Evolutionary conservation across 768 basidiomycete species (phyloP).

Genomic region (Mycena polygramma): DNA sequence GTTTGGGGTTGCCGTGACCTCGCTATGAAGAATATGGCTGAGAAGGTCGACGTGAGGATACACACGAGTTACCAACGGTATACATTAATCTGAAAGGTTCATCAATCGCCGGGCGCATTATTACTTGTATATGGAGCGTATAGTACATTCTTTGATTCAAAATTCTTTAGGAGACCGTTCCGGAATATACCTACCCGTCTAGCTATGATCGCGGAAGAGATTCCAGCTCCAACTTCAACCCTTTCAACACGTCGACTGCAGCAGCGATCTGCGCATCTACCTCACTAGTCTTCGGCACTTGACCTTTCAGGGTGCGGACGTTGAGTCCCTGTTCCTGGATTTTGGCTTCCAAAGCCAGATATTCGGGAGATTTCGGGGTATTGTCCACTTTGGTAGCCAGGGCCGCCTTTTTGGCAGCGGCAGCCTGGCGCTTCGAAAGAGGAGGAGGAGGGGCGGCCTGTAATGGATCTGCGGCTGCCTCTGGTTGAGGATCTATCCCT

Average conservation of each 20-base stretch:
- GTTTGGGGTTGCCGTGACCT: too few species aligned
- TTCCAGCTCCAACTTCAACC: slow-evolving; percentile 71
- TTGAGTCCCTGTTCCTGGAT: slow-evolving; percentile 81
- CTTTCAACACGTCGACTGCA: slow-evolving; percentile 75
- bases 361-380: slow-evolving; percentile 80
- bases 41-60: not conserved
- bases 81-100: too few species aligned
- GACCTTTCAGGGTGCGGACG: slow-evolving; percentile 80
- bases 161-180: too few species aligned
- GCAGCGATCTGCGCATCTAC: slow-evolving; percentile 71
- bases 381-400: slow-evolving; percentile 50
- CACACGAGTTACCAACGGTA: too few species aligned
- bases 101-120: too few species aligned
- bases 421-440: slow-evolving; percentile 69
- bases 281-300: slow-evolving; percentile 68
- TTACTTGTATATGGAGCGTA: too few species aligned
- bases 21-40: too few species aligned
- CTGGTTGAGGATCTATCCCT: slow-evolving; percentile 63
- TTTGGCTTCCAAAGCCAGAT: slow-evolving; percentile 78
- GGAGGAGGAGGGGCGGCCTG: slow-evolving; percentile 56
- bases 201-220: slow-evolving; percentile 37
- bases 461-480: slow-evolving; percentile 54
- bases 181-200: too few species aligned
- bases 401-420: slow-evolving; percentile 61
- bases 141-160: slow-evolving; percentile 12